Evolutionary conservation across 768 basidiomycete species (phyloP), one percentile per base, ranked within the genome.

Genomic region (Hysterangium stoloniferum): DNA sequence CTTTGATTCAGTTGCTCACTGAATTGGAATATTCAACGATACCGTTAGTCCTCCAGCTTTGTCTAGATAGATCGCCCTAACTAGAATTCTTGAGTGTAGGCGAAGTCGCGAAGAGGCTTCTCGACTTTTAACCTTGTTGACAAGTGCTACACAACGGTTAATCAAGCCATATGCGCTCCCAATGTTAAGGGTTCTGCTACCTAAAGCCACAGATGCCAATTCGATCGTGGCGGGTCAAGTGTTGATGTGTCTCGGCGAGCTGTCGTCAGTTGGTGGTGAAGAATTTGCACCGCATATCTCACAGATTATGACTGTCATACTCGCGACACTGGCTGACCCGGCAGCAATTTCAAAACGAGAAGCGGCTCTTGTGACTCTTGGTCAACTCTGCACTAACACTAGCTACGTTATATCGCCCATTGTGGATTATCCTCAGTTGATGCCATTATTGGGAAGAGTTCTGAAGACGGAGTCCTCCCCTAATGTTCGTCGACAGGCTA

Each of bases 21-120:
- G 96, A 98, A 67, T 70, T 99, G 32, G 94, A 98, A 68, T 98
- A 97, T 61, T 91, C 93, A 3, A 93, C 88, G 2, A 82, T 92
- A 45, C 72, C 72, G 82, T 85, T 68, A 71, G 92, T 81, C 50
- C 24, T n/a, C 6, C 20, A 34, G 24, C 13, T 22, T 6, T 45
- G 28, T 45, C 8, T 45, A 15, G n/a, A n/a, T n/a, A n/a, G n/a
- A n/a, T n/a, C n/a, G n/a, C n/a, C n/a, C n/a, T n/a, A n/a, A n/a
- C n/a, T n/a, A n/a, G n/a, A n/a, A 41, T 41, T 4, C 28, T 41
- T 4, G n/a, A 43, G n/a, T 34, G 22, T 54, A 91, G 88, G 61
- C 85, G 87, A 24, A 86, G 78, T 57, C 79, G 87, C 31, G 95
- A 99, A 64, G 93, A 99, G 58, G 91, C 90, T 58, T 92, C 96